Conservation (phyloP, 75 land plant species). For the Cupressus sempervirens region DNA sequence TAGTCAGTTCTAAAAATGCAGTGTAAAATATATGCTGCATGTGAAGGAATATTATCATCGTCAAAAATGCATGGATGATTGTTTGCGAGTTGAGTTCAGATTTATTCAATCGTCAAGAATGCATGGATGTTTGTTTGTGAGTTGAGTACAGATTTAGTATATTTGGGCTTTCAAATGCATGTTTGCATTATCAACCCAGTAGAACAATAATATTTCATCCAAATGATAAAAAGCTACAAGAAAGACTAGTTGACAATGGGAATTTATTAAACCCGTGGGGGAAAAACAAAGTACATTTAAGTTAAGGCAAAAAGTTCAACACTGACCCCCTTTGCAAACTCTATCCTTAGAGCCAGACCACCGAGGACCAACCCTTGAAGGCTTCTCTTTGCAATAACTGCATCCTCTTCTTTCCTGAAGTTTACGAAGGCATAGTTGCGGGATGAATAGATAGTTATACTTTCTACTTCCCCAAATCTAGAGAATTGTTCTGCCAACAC, state of each 20-base stretch:
- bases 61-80: background rate
- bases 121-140: background rate
- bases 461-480: constrained; percentile 76
- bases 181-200: background rate
- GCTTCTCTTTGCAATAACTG: constrained; percentile 54
- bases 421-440: constrained; percentile 90
- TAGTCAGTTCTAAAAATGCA: background rate
- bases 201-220: background rate
- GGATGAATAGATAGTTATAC: constrained; percentile 60
- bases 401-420: constrained; percentile 73
- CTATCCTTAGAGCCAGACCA: constrained; percentile 72
- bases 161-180: background rate
- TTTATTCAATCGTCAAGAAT: too few species aligned
- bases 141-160: background rate
- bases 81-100: background rate
- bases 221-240: background rate
- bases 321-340: constrained; percentile 98
- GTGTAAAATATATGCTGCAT: background rate
- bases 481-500: constrained; percentile 54
- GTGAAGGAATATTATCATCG: background rate
- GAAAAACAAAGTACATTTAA: constrained; percentile 9
- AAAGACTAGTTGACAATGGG: background rate
- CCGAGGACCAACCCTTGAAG: constrained; percentile 68
- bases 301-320: constrained; percentile 13
- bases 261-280: background rate